A percentile compares a stretch with the other conserved stretches of the same genome.
Conservation (phyloP, 169 alveolate species). For the Cryptosporidium canis region DNA sequence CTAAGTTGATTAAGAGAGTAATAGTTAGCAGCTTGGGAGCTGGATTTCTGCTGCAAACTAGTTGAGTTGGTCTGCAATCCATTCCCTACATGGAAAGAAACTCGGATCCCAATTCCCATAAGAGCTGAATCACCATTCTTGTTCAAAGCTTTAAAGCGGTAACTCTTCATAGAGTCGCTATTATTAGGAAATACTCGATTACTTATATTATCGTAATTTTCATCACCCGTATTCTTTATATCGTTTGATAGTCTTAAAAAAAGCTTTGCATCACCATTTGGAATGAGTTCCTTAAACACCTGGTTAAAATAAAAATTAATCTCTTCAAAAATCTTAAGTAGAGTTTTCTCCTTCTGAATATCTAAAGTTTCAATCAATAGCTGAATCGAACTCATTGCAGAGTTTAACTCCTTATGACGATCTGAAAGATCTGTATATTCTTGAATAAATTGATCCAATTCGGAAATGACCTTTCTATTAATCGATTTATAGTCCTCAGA, state of each 20-base stretch:
- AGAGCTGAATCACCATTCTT: constrained; percentile 14
- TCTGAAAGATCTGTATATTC: constrained; percentile 68
- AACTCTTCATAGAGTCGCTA: neutral
- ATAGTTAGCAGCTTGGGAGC: neutral
- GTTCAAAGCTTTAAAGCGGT: neutral
- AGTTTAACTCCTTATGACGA: constrained; percentile 38
- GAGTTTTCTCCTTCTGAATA: constrained; percentile 74
- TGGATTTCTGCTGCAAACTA: neutral
- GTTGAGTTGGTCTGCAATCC: neutral
- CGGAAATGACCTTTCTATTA: constrained; percentile 44
- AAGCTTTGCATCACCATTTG: constrained; percentile 79
- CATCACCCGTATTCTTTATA: neutral
- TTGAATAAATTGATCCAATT: constrained; percentile 57
- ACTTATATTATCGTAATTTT: neutral
- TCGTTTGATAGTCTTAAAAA: constrained; percentile 36
- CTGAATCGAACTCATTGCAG: constrained; percentile 64
- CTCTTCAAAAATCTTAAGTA: constrained; percentile 73
- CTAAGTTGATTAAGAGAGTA: constrained; percentile 61
- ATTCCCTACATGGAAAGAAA: constrained; percentile 30
- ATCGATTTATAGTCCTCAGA: constrained; percentile 13
- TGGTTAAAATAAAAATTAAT: constrained; percentile 74
- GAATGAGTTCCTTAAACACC: constrained; percentile 77
- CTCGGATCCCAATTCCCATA: constrained; percentile 52
- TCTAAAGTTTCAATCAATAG: constrained; percentile 24
- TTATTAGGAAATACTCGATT: neutral